Conservation (phyloP, 1,284 basidiomycete species). For the Trichosporon ovoides region DNA sequence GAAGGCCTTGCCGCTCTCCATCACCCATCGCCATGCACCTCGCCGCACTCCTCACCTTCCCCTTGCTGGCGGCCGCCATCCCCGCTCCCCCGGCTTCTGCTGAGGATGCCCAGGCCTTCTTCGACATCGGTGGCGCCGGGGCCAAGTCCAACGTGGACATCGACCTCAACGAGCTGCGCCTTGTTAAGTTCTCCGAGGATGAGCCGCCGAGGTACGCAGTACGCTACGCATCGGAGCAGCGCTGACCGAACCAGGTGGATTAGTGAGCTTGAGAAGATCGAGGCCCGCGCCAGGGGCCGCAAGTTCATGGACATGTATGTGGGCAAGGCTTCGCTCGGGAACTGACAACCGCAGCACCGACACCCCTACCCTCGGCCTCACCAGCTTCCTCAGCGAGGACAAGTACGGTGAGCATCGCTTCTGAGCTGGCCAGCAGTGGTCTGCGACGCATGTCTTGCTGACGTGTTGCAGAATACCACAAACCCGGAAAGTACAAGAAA, state of each 20-base stretch:
- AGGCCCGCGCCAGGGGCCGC: conserved; percentile 59
- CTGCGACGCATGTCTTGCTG: not conserved
- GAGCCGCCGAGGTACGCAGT: conserved; percentile 51
- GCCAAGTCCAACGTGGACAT: conserved; percentile 30
- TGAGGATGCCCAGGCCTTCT: not conserved
- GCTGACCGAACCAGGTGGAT: conserved; percentile 56
- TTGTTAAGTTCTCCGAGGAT: conserved; percentile 67
- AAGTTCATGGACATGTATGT: conserved; percentile 80
- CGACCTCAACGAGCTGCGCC: conserved; percentile 64
- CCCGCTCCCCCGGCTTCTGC: conserved; percentile 21
- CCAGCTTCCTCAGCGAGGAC: conserved; percentile 35
- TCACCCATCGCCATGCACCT: conserved; percentile 30
- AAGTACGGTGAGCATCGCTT: conserved; percentile 39
- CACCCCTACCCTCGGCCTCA: conserved; percentile 54
- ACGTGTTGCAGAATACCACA: conserved; percentile 31
- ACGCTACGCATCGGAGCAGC: too few relatives aligned
- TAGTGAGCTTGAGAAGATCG: conserved; percentile 79
- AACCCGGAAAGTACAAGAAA: conserved; percentile 41
- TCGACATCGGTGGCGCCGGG: not conserved
- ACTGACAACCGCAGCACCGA: conserved; percentile 59
- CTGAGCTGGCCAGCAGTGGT: not conserved
- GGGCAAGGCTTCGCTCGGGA: not conserved
- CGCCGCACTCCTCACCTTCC: conserved; percentile 31
- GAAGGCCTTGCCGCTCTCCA: not conserved
- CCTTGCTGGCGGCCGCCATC: conserved; percentile 34